phyloP scores from a whole-genome alignment of 2,329 filamentous ascomycete genomes.

The Apiospora koreana region DNA sequence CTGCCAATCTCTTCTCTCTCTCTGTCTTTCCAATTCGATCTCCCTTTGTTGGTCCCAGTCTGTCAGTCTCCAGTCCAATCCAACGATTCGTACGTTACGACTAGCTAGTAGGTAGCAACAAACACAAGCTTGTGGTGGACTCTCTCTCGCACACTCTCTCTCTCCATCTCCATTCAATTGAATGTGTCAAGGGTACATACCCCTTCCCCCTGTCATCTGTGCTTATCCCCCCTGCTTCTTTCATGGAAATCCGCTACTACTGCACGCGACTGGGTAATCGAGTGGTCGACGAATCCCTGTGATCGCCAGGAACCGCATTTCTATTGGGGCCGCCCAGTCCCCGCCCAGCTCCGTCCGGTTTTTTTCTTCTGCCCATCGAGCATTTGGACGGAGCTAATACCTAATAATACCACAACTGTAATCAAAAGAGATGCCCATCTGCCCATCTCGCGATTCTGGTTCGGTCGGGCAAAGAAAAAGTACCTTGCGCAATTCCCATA shows the following conservation, averaged over 20 bases:
- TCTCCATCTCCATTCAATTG: no score
- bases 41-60: no score
- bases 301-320: conserved; percentile 8
- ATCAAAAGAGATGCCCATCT: neutral
- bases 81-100: neutral
- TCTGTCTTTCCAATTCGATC: neutral
- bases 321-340: neutral
- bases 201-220: neutral
- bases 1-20: neutral
- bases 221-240: neutral
- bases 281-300: conserved; percentile 3
- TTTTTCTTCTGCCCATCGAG: neutral
- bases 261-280: neutral
- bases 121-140: no score
- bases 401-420: neutral
- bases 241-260: neutral
- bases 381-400: neutral
- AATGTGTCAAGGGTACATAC: neutral
- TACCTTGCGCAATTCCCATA: neutral
- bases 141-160: no score
- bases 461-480: neutral
- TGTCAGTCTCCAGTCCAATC: no score
- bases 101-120: neutral
- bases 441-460: conserved; percentile 3
- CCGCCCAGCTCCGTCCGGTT: neutral